Percentiles rank a stretch among this genome's conserved stretches.
Evolutionary conservation across 2,329 filamentous ascomycete species (phyloP).

Genomic region (Scedosporium apiospermum): DNA sequence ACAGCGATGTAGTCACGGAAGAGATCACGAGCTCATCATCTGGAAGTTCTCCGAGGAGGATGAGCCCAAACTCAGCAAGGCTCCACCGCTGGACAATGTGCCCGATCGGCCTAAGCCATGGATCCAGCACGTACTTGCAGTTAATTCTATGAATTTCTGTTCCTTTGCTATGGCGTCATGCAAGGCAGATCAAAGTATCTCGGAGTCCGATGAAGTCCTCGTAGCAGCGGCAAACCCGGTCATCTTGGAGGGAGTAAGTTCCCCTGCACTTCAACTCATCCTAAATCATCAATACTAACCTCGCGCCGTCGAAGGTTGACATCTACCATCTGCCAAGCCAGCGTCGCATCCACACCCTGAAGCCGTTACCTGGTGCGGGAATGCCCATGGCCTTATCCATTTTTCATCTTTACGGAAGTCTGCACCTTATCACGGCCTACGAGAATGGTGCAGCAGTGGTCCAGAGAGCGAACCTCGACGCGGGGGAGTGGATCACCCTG

Average conservation of each 20-base stretch:
- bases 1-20: constrained; percentile 58
- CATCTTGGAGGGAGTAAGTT: constrained; percentile 56
- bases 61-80: constrained; percentile 55
- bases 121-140: constrained; percentile 73
- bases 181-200: constrained; percentile 8
- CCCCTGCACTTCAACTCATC: too few species aligned
- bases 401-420: constrained; percentile 35
- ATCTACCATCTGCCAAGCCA: constrained; percentile 76
- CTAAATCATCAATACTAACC: too few species aligned
- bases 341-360: constrained; percentile 51
- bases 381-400: constrained; percentile 84
- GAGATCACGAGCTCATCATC: constrained; percentile 77
- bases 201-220: constrained; percentile 38
- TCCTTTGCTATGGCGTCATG: constrained; percentile 45
- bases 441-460: constrained; percentile 74
- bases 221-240: constrained; percentile 75
- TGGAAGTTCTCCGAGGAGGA: constrained; percentile 63
- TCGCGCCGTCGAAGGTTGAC: constrained; percentile 49
- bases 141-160: constrained; percentile 96
- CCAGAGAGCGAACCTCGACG: constrained; percentile 37
- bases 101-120: constrained; percentile 57
- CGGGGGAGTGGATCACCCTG: constrained; percentile 35
- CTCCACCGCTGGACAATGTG: constrained; percentile 59
- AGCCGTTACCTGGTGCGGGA: constrained; percentile 44
- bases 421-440: constrained; percentile 68